Base-by-base conservation (phyloP, 257 asterid genomes). In the Thymus quinquecostatus region DNA sequence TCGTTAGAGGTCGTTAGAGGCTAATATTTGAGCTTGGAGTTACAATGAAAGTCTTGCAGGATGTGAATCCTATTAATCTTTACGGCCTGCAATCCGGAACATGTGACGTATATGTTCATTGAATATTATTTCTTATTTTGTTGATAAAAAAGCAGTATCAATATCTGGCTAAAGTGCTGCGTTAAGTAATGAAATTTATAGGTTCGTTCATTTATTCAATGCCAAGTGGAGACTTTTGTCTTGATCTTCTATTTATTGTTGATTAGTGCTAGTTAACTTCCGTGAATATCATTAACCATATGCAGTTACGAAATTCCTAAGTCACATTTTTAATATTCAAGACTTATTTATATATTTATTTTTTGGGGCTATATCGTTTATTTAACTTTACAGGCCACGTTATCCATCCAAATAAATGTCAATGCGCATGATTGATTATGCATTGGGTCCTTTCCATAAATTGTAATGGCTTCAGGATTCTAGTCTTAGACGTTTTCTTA, bases 21-120 rank as follows among this genome's bases (percentile, higher is more conserved):
- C 29, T 68, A 64, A 44, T 61, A 11, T 47, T 71, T 36, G 65
- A 30, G 38, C 27, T 29, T 9, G 13, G 59, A 59, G 70, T 44
- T 74, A 47, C 32, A 21, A 70, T 28, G 54, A 60, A 60, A 50
- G 27, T 77, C 44, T 6, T 47, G 66, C 56, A 21, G 36, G 70
- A 54, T 58, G 36, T 60, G 75, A 71, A 72, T 56, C 72, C 51
- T 66, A 44, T 73, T 33, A 53, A 55, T 50, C 64, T 38, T 53
- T 64, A 57, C 64, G 58, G 60, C 21, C 38, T 38, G 60, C 29
- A 55, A 71, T 27, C 28, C 40, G 50, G 32, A 55, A 71, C 49
- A 55, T 27, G 49, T 67, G 62, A 71, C 5, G 27, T 8, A 11
- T 2, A 1, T 6, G 29, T 45, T 45, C 12, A 11, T 27, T 64